Conservation (phyloP, 2,329 filamentous ascomycete species). For the Orbilia blumenaviensis region DNA sequence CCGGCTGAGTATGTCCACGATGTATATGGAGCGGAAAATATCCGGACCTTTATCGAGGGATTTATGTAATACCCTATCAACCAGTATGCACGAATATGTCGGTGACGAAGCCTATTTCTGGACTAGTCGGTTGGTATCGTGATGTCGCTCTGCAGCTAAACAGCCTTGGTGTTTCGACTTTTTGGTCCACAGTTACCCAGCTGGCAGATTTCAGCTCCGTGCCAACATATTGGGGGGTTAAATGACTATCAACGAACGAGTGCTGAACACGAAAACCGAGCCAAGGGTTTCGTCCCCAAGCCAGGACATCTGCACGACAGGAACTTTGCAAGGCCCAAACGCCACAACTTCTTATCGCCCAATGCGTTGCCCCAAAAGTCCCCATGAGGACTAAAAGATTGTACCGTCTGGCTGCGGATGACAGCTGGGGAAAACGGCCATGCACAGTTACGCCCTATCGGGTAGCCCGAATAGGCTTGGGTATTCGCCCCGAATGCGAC, state of each 20-base stretch:
- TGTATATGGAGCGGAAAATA: no score
- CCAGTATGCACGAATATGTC: neutral
- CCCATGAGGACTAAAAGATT: constrained; percentile 5
- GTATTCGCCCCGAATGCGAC: constrained; percentile 21
- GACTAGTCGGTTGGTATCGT: neutral
- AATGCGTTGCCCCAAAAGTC: constrained; percentile 32
- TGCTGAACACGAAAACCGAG: constrained; percentile 5
- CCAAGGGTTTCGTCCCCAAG: neutral
- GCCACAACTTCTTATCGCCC: constrained; percentile 22
- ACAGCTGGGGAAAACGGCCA: constrained; percentile 25
- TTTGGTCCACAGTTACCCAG: constrained; percentile 11
- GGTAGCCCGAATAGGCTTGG: constrained; percentile 23
- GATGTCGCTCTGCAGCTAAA: neutral
- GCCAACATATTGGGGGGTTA: neutral
- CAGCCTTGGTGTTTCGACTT: constrained; percentile 13
- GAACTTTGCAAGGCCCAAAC: constrained; percentile 1
- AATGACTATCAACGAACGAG: neutral
- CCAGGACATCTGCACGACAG: neutral
- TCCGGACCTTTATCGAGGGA: constrained; percentile 1
- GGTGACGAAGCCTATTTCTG: neutral
- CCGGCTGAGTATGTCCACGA: no score
- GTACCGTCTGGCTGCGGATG: neutral
- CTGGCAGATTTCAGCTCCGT: constrained; percentile 33
- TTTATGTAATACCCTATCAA: neutral
- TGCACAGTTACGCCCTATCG: constrained; percentile 24